Conservation (phyloP, 1,284 basidiomycete genomes). For the Quambalaria eucalypti region DNA sequence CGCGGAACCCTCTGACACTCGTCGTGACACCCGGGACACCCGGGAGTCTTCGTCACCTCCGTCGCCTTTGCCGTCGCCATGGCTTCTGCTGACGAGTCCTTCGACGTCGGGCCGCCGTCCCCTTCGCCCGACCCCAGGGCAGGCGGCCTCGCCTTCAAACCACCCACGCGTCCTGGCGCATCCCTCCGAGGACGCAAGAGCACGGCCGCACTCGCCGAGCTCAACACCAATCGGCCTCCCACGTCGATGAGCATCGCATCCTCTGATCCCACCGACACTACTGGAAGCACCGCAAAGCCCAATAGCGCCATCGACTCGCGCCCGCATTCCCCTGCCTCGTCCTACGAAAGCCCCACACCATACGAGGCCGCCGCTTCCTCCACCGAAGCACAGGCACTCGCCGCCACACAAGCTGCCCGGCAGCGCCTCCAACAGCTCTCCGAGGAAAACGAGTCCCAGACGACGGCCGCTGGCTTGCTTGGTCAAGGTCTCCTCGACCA, state of each 20-base stretch:
- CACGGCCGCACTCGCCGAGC: neutral
- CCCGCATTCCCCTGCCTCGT: neutral
- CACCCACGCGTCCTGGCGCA: neutral
- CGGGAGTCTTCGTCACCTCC: too few species aligned
- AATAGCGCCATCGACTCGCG: neutral
- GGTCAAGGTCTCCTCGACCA: slow-evolving; percentile 35
- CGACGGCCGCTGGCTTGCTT: slow-evolving; percentile 34
- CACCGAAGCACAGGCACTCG: slow-evolving; percentile 7
- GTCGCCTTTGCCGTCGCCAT: neutral
- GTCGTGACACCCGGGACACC: too few species aligned
- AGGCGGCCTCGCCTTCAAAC: neutral
- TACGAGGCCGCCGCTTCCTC: neutral
- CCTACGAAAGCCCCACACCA: neutral
- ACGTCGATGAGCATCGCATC: neutral
- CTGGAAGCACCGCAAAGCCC: neutral
- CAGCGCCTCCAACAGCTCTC: slow-evolving; percentile 20
- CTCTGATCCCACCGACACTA: neutral
- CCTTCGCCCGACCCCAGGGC: neutral
- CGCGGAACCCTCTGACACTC: too few species aligned
- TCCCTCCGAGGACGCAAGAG: neutral
- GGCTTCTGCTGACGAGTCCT: neutral
- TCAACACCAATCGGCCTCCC: neutral
- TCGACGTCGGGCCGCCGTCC: neutral
- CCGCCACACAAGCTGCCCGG: slow-evolving; percentile 14
- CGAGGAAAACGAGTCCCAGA: slow-evolving; percentile 26